Evolutionary conservation across 495 filamentous ascomycete genomes (phyloP).

Genomic region (Polyplosphaeria fusca): DNA sequence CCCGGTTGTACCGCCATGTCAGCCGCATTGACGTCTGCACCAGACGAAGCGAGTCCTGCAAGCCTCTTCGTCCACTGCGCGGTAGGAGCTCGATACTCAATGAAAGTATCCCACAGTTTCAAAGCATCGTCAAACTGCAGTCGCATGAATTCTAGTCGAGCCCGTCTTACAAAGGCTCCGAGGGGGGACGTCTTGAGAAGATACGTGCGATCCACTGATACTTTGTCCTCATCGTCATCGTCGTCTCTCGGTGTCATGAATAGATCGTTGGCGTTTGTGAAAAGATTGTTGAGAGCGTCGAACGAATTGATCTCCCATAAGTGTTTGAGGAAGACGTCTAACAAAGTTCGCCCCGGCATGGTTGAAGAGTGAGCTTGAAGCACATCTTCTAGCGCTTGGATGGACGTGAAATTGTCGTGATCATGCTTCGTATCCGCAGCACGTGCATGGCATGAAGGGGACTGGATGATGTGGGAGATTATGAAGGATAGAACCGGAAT

Average conservation of each 20-base stretch:
- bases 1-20: slow-evolving; percentile 38
- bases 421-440: slow-evolving; percentile 6
- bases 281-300: slow-evolving; percentile 31
- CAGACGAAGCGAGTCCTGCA: slow-evolving; percentile 57
- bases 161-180: slow-evolving; percentile 76
- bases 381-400: slow-evolving; percentile 64
- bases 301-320: slow-evolving; percentile 73
- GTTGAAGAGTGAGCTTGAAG: slow-evolving; percentile 60
- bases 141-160: slow-evolving; percentile 73
- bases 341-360: slow-evolving; percentile 73
- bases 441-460: slow-evolving; percentile 40
- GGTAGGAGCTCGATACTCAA: slow-evolving; percentile 74
- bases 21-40: slow-evolving; percentile 65
- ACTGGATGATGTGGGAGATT: slow-evolving; percentile 64
- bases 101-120: slow-evolving; percentile 75
- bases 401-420: slow-evolving; percentile 47
- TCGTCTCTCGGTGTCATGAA: slow-evolving; percentile 6
- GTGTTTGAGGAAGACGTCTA: slow-evolving; percentile 80
- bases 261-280: slow-evolving; percentile 14
- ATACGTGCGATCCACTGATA: slow-evolving; percentile 3
- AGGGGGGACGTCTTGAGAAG: slow-evolving; percentile 68
- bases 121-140: slow-evolving; percentile 74
- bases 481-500: slow-evolving; percentile 87
- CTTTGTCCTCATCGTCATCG: not conserved
- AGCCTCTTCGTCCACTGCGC: slow-evolving; percentile 69